Base-by-base conservation (phyloP, 192 early-diverging fungal genomes). In the Cladochytrium replicatum region DNA sequence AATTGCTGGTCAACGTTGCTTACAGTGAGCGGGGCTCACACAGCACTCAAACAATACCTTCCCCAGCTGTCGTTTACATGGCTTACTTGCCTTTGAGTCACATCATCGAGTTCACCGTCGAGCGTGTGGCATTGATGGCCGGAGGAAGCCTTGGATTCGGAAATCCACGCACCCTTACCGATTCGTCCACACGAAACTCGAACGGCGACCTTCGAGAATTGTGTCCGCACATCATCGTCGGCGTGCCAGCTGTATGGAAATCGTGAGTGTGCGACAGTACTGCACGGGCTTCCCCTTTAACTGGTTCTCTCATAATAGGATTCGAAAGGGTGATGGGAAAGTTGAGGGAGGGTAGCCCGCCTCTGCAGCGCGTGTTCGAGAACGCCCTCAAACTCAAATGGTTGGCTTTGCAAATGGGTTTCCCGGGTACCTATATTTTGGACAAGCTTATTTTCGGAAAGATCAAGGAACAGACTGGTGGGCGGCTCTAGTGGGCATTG, bases 61-160 rank as follows among this genome's bases (percentile, higher is more conserved):
- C n/a, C n/a, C n/a, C n/a, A n/a, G n/a, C n/a, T n/a, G 85, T 88
- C 59, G 60, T 56, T 31, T 63, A 85, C 37, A 72, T 91, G 38
- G 75, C 86, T 41, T 95, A 89, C 55, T 66, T 95, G 52, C 92
- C 92, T 22, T 71, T 89, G 31, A 86, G 89, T 48, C 93, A 96
- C 58, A 80, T 96, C 21, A 64, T 93, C 31, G 90, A 91, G 66
- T 88, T 93, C 55, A 64, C 82, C 26, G 78, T 89, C 50, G 91
- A 93, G 64, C 45, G 86, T 44, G 83, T 73, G 58, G 68, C 11
- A 9, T 9, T 58, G 5, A 41, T 43, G 24, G 11, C 15, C 48
- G 51, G 51, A 30, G 44, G 32, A 5, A 58, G 59, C 5, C 52
- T 86, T 39, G 86, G 81, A 7, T 86, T 81, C 60, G 86, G 79